Evolutionary conservation across 768 basidiomycete genomes (phyloP).

Genomic region (Russula sp.): DNA sequence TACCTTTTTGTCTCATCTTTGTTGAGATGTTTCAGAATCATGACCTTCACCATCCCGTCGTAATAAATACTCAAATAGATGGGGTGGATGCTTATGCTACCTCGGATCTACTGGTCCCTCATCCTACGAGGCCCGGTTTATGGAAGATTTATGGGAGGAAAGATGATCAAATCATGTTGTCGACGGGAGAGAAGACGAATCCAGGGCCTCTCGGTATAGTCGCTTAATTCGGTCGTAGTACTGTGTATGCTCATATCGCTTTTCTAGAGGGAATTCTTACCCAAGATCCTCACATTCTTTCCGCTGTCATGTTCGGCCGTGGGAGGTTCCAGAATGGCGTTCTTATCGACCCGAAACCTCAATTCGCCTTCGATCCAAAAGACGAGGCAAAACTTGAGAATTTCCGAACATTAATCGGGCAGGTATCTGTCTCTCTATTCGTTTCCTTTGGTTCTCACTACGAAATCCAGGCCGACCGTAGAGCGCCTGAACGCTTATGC

Average conservation of each 20-base stretch:
- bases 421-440: background rate
- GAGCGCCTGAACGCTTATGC: slow-evolving; percentile 43
- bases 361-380: slow-evolving; percentile 32
- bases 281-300: slow-evolving; percentile 35
- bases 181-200: slow-evolving; percentile 39
- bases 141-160: slow-evolving; percentile 36
- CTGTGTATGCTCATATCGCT: background rate
- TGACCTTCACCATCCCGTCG: slow-evolving; percentile 30
- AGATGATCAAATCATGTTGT: slow-evolving; percentile 38
- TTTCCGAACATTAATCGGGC: slow-evolving; percentile 32
- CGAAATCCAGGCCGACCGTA: slow-evolving; percentile 40
- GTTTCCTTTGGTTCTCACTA: background rate
- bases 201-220: slow-evolving; percentile 36
- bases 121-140: slow-evolving; percentile 42
- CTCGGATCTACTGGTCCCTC: slow-evolving; percentile 44
- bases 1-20: background rate
- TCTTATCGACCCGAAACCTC: slow-evolving; percentile 36
- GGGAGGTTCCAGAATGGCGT: slow-evolving; percentile 37
- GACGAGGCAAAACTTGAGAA: slow-evolving; percentile 31
- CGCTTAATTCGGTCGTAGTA: background rate
- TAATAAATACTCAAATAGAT: slow-evolving; percentile 38
- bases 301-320: slow-evolving; percentile 39
- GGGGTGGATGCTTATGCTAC: slow-evolving; percentile 45
- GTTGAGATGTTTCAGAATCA: slow-evolving; percentile 27
- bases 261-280: slow-evolving; percentile 42